Evolutionary conservation across 2,329 filamentous ascomycete genomes (phyloP).

Genomic region (Scedosporium dehoogii): DNA sequence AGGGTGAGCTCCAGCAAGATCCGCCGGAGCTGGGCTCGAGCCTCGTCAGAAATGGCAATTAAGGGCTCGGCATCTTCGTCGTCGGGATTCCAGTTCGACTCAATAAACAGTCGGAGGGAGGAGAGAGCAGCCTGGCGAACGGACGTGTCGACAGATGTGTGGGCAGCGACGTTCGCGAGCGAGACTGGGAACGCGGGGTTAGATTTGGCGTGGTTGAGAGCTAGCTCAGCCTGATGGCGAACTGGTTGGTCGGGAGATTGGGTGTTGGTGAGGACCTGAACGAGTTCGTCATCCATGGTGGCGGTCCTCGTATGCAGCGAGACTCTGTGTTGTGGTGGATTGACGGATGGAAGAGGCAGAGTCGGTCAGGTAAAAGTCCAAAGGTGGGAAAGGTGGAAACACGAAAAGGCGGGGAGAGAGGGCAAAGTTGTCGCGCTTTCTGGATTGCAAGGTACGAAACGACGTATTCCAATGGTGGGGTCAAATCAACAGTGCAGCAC

Average conservation of each 20-base stretch:
- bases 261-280: conserved; percentile 78
- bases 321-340: neutral
- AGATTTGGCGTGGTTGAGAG: conserved; percentile 61
- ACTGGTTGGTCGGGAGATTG: conserved; percentile 66
- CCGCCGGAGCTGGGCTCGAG: conserved; percentile 61
- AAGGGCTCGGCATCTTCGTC: conserved; percentile 45
- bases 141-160: conserved; percentile 60
- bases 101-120: conserved; percentile 71
- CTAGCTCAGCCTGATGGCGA: conserved; percentile 78
- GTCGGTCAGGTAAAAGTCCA: neutral
- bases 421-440: neutral
- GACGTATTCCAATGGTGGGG: no score
- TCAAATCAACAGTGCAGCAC: no score
- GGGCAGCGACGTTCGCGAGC: conserved; percentile 70
- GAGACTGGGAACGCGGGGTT: conserved; percentile 66
- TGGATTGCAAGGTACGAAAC: neutral
- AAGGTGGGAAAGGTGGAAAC: neutral
- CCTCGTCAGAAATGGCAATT: conserved; percentile 58
- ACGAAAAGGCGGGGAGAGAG: neutral
- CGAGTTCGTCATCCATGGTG: conserved; percentile 83
- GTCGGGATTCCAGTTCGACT: conserved; percentile 74
- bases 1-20: conserved; percentile 62
- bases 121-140: conserved; percentile 78
- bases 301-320: neutral
- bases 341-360: neutral